Base-by-base conservation (phyloP, 2,329 filamentous ascomycete species). In the Emergomyces orientalis region DNA sequence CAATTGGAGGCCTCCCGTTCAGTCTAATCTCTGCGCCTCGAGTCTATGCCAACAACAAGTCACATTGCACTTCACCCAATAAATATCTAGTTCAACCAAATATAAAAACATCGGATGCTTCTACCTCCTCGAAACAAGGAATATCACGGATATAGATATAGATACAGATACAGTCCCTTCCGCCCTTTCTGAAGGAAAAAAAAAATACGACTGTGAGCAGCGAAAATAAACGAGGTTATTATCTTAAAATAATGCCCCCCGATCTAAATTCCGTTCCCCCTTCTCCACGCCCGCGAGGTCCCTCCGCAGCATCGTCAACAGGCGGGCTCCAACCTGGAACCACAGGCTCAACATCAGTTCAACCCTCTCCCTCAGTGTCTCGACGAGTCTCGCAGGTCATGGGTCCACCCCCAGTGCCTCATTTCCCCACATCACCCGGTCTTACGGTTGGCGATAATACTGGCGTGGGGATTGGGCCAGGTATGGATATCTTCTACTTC, bases 301-400 rank as follows among this genome's bases (percentile, higher is more conserved):
- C 73, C 61, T 69, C 73, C 51, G 68, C 71, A 37, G 72, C 74
- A 30, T 66, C 71, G 2, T 66, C 65, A 54, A 63, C 68, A 47
- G 69, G 68, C 41, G 51, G 5, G 5, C 51, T 34, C 7, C 54
- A 37, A 56, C 54, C 54, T 25, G 19, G 43, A 52, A 41, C 62
- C 25, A 58, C 59, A 32, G 41, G 30, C 43, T 43, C 70, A 64
- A 62, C 70, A 69, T 59, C 56, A 9, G 14, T 27, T 32, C 56
- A 59, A 55, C 69, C 75, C 19, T 75, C 77, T n/a, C 71, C 74
- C 3, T 65, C 76, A 39, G 69, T 71, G 39, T 79, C 80, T 57
- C 76, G 80, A 66, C 78, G 78, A 32, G 73, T 77, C 32, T 80
- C 78, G 17, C 79, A 80, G 65, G 72, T 74, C 61, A 82, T 82